A percentile compares a stretch with the other conserved stretches of the same genome.
These are phyloP conservation scores for Gryganskiella cystojenkinii DNA, from an alignment of 192 early-diverging fungal species.

Conservation along the genomic window DNA sequence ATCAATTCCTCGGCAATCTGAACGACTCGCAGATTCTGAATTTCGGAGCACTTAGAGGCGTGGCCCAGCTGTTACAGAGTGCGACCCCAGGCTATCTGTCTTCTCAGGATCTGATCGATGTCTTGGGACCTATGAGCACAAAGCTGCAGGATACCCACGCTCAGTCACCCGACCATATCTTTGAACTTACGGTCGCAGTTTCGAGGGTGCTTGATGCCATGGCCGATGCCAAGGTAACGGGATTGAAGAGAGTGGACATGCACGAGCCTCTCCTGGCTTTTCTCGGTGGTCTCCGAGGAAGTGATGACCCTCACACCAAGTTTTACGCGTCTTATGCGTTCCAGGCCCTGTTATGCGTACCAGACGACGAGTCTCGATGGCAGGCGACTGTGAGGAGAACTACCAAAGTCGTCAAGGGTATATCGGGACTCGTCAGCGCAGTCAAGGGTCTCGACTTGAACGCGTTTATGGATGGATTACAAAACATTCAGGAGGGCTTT, in stretches of 20 bases:
- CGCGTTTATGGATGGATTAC: not conserved
- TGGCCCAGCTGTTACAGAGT: constrained; percentile 3
- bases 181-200: not conserved
- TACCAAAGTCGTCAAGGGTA: not conserved
- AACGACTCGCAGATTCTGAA: not conserved
- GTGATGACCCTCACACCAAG: not conserved
- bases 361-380: not conserved
- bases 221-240: constrained; percentile 1
- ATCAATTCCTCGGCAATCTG: not conserved
- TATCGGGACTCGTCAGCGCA: not conserved
- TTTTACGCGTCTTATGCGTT: constrained; percentile 6
- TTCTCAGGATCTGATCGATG: constrained; percentile 2
- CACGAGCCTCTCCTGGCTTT: not conserved
- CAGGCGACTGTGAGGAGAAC: not conserved
- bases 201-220: constrained; percentile 5
- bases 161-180: constrained; percentile 8
- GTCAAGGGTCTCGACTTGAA: not conserved
- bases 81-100: not conserved
- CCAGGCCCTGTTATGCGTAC: constrained; percentile 3
- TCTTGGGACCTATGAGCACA: not conserved
- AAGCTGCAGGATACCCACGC: not conserved
- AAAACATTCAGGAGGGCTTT: not conserved
- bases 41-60: not conserved
- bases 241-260: not conserved
- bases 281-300: not conserved